Evolutionary conservation across 441 rosid species (phyloP).

Genomic region (Pelargonium hybrid): DNA sequence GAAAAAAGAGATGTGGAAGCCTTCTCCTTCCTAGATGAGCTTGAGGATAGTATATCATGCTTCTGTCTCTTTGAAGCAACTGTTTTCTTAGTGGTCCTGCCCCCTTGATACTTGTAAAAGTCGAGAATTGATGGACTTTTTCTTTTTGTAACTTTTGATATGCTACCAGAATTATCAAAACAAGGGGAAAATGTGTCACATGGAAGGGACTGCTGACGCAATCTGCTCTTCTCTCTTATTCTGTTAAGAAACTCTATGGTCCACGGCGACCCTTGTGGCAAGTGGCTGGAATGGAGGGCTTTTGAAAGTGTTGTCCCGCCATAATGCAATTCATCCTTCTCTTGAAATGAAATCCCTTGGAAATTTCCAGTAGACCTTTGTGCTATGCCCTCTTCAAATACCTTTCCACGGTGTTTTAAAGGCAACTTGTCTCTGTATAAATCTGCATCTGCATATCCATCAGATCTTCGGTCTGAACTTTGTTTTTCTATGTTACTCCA

Average conservation of each 20-base stretch:
- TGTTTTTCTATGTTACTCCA: conserved; percentile 25
- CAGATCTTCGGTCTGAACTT: conserved; percentile 22
- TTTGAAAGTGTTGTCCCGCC: conserved; percentile 55
- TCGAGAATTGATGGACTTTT: conserved; percentile 78
- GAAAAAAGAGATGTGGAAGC: conserved; percentile 30
- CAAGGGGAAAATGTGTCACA: conserved; percentile 32
- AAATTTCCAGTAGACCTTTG: conserved; percentile 31
- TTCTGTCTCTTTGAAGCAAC: conserved; percentile 53
- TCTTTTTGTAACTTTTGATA: conserved; percentile 41
- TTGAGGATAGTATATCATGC: conserved; percentile 31
- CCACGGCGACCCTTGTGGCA: conserved; percentile 78
- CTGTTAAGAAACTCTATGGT: conserved; percentile 81
- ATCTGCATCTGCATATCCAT: conserved; percentile 17
- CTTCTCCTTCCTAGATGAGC: conserved; percentile 31
- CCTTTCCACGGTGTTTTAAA: conserved; percentile 28
- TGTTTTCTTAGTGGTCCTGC: conserved; percentile 33
- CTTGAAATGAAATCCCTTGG: conserved; percentile 24
- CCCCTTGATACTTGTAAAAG: conserved; percentile 67
- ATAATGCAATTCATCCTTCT: conserved; percentile 40
- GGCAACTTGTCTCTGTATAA: conserved; percentile 26
- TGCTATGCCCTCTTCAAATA: conserved; percentile 30
- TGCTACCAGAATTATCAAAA: conserved; percentile 27
- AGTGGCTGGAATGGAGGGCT: conserved; percentile 44
- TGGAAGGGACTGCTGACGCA: conserved; percentile 53
- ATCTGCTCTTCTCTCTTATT: conserved; percentile 65